phyloP scores from a whole-genome alignment of 495 filamentous ascomycete genomes.

The Daldinia decipiens region DNA sequence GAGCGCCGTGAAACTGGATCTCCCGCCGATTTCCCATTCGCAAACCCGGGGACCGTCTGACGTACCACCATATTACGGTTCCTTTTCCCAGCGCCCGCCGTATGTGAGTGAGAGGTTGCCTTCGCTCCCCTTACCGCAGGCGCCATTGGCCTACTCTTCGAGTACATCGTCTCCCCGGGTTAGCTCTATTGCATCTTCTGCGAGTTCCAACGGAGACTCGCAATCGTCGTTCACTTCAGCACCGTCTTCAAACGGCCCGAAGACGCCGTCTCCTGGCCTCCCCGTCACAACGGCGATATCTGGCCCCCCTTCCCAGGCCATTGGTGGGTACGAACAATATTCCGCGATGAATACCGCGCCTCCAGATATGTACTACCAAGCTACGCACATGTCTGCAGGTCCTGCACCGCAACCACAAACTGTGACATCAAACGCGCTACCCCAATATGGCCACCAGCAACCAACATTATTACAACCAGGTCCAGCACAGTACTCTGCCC shows the following conservation, averaged over 20 bases:
- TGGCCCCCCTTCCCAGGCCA: conserved; percentile 54
- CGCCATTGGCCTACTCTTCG: conserved; percentile 69
- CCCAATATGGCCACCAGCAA: conserved; percentile 79
- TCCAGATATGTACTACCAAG: conserved; percentile 83
- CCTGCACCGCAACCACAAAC: conserved; percentile 83
- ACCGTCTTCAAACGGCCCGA: conserved; percentile 65
- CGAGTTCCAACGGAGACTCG: conserved; percentile 62
- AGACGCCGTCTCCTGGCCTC: conserved; percentile 65
- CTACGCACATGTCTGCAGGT: conserved; percentile 79
- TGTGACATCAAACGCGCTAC: conserved; percentile 78
- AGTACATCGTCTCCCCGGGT: conserved; percentile 75
- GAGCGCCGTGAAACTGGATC: conserved; percentile 97
- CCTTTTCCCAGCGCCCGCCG: conserved; percentile 73
- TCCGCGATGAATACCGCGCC: conserved; percentile 85
- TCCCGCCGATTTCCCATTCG: conserved; percentile 90
- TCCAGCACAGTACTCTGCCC: conserved; percentile 71
- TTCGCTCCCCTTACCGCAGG: conserved; percentile 75
- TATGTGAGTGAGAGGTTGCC: conserved; percentile 79
- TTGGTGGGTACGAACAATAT: conserved; percentile 66
- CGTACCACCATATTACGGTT: conserved; percentile 76
- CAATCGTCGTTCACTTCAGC: conserved; percentile 65
- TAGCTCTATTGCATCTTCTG: conserved; percentile 69
- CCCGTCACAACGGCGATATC: conserved; percentile 52
- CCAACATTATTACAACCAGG: conserved; percentile 86
- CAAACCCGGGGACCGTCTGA: conserved; percentile 88